phyloP scores from a whole-genome alignment of 192 early-diverging fungal species.

The Backusella parvicylindrica region DNA sequence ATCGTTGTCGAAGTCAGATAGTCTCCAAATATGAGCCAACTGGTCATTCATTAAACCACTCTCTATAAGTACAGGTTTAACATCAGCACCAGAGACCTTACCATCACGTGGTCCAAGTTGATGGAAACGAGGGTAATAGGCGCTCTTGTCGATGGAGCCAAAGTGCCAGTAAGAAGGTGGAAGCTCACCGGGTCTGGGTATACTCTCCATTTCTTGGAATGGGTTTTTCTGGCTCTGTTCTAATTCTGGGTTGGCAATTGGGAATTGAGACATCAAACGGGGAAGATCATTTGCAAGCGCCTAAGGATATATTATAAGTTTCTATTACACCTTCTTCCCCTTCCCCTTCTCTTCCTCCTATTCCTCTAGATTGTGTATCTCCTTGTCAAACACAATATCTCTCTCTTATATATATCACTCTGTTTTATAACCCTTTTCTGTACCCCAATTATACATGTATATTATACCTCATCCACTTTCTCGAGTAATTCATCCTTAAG shows the following conservation, averaged over 20 bases:
- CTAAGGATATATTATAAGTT: slow-evolving; percentile 9
- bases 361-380: not conserved
- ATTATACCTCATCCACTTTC: slow-evolving; percentile 40
- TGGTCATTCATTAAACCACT: slow-evolving; percentile 50
- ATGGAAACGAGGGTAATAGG: slow-evolving; percentile 37
- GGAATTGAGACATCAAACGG: slow-evolving; percentile 37
- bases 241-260: slow-evolving; percentile 35
- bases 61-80: slow-evolving; percentile 44
- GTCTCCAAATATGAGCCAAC: slow-evolving; percentile 61
- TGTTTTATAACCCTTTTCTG: no score
- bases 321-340: not conserved
- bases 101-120: slow-evolving; percentile 36
- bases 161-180: slow-evolving; percentile 38
- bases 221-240: slow-evolving; percentile 38
- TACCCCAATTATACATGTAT: no score
- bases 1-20: slow-evolving; percentile 59
- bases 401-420: no score
- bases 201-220: slow-evolving; percentile 9
- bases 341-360: not conserved
- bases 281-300: slow-evolving; percentile 45
- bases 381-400: no score
- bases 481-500: slow-evolving; percentile 42
- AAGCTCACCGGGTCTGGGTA: slow-evolving; percentile 6
- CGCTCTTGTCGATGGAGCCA: slow-evolving; percentile 32
- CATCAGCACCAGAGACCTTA: slow-evolving; percentile 33